phyloP scores from a whole-genome alignment of 2,329 filamentous ascomycete genomes.

The Paradendryphiella salina region DNA sequence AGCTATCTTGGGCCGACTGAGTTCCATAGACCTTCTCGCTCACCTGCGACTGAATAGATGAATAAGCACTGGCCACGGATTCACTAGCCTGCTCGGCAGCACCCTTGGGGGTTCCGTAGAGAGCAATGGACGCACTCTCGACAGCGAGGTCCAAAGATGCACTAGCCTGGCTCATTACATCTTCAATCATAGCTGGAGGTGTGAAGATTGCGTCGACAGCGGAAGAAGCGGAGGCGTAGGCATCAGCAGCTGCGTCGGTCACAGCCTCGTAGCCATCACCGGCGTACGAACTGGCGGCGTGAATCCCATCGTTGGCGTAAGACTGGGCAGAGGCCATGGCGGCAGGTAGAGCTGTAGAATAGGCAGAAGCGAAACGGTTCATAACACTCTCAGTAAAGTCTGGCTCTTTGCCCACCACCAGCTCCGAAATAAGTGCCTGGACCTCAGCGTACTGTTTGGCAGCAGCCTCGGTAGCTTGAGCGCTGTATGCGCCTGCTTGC shows the following conservation, averaged over 20 bases:
- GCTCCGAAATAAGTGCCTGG: constrained; percentile 72
- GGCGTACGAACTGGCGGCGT: constrained; percentile 56
- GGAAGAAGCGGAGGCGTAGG: constrained; percentile 53
- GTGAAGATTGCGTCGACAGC: constrained; percentile 58
- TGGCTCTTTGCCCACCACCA: constrained; percentile 76
- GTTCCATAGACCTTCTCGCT: constrained; percentile 61
- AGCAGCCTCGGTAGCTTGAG: constrained; percentile 64
- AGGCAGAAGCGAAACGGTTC: constrained; percentile 69
- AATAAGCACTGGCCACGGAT: constrained; percentile 58
- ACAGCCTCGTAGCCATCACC: constrained; percentile 51
- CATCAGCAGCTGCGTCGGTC: constrained; percentile 57
- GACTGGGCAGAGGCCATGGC: constrained; percentile 59
- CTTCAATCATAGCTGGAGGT: constrained; percentile 61
- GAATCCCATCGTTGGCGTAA: constrained; percentile 52
- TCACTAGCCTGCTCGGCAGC: constrained; percentile 58
- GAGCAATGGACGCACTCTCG: constrained; percentile 59
- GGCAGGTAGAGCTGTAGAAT: constrained; percentile 66
- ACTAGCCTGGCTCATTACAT: constrained; percentile 60
- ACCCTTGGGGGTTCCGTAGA: constrained; percentile 62
- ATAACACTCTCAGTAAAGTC: constrained; percentile 81
- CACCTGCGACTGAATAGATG: constrained; percentile 54
- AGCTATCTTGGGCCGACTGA: constrained; percentile 56
- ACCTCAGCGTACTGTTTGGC: constrained; percentile 70
- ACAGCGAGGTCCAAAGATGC: constrained; percentile 62
- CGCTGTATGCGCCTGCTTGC: constrained; percentile 61